These are phyloP conservation scores for Vigna radiata DNA, from an alignment of 306 rosid genomes.

Conservation along the genomic window DNA sequence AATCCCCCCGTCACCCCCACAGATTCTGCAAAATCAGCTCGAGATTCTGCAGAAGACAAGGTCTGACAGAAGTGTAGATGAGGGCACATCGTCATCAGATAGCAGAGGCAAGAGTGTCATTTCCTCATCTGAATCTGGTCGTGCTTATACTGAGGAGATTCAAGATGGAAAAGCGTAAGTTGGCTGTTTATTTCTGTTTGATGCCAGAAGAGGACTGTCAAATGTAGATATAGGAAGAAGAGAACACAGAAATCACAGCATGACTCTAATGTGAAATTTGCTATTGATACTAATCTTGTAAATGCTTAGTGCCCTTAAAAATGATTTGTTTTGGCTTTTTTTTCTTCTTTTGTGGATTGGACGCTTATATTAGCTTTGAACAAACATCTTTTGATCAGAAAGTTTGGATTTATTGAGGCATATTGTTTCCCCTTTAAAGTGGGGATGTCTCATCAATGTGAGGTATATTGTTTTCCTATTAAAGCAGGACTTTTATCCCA, in stretches of 20 bases:
- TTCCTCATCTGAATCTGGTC: slow-evolving; percentile 46
- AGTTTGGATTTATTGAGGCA: neutral
- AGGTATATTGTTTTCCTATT: neutral
- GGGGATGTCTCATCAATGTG: neutral
- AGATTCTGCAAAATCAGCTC: slow-evolving; percentile 73
- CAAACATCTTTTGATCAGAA: slow-evolving; percentile 10
- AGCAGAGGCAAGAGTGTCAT: slow-evolving; percentile 64
- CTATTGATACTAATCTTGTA: slow-evolving; percentile 45
- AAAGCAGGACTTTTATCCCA: neutral
- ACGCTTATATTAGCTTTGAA: neutral
- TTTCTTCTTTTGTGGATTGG: neutral
- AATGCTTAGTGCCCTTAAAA: slow-evolving; percentile 41
- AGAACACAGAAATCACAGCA: slow-evolving; percentile 47
- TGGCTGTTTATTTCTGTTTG: slow-evolving; percentile 25
- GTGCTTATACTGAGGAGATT: slow-evolving; percentile 35
- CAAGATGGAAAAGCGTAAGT: slow-evolving; percentile 43
- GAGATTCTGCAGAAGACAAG: slow-evolving; percentile 59
- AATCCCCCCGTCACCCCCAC: neutral
- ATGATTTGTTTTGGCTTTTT: slow-evolving; percentile 12
- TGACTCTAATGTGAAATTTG: slow-evolving; percentile 41
- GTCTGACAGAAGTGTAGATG: slow-evolving; percentile 45
- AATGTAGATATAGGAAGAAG: slow-evolving; percentile 57
- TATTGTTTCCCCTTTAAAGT: neutral
- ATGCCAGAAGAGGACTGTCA: slow-evolving; percentile 36
- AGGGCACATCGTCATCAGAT: slow-evolving; percentile 48